Percentiles rank a stretch among this genome's conserved stretches.
These are phyloP conservation scores for Lachancea cidri DNA, from an alignment of 805 yeast genomes.

Conservation along the genomic window DNA sequence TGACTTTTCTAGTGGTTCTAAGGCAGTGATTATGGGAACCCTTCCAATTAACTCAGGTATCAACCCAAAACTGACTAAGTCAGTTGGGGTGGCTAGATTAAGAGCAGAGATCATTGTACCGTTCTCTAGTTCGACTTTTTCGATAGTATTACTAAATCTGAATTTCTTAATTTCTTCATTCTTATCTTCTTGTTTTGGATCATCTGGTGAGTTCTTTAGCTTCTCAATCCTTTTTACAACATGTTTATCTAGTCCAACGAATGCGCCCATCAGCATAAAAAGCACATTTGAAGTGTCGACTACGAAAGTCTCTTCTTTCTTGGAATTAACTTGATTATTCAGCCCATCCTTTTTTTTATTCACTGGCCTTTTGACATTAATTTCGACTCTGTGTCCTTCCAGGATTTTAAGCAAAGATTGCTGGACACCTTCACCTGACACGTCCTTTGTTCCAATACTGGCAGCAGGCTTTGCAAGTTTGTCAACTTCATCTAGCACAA, in stretches of 20 bases:
- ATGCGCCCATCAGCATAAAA: slow-evolving; percentile 58
- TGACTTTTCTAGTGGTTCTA: slow-evolving; percentile 40
- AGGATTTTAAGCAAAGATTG: slow-evolving; percentile 52
- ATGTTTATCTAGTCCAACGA: slow-evolving; percentile 51
- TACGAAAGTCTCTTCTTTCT: slow-evolving; percentile 40
- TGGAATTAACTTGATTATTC: slow-evolving; percentile 30
- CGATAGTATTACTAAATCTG: slow-evolving; percentile 28
- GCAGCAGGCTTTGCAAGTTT: slow-evolving; percentile 48
- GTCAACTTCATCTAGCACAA: slow-evolving; percentile 57
- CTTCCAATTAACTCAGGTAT: slow-evolving; percentile 59
- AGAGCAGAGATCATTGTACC: slow-evolving; percentile 40
- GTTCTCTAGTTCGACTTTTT: slow-evolving; percentile 34
- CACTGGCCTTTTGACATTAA: slow-evolving; percentile 42
- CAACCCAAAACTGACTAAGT: slow-evolving; percentile 47
- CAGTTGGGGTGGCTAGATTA: slow-evolving; percentile 45
- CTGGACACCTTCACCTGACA: slow-evolving; percentile 62
- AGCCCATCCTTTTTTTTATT: slow-evolving; percentile 23
- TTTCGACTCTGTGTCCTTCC: slow-evolving; percentile 50
- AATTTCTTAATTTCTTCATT: slow-evolving; percentile 10
- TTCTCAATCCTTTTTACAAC: slow-evolving; percentile 37
- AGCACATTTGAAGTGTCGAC: slow-evolving; percentile 53
- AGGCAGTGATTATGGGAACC: slow-evolving; percentile 49
- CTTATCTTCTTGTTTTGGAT: slow-evolving; percentile 5
- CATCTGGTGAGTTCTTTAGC: slow-evolving; percentile 17
- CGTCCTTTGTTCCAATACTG: slow-evolving; percentile 48